phyloP scores from a whole-genome alignment of 73 alveolate species.

The Uronychia setigera region DNA sequence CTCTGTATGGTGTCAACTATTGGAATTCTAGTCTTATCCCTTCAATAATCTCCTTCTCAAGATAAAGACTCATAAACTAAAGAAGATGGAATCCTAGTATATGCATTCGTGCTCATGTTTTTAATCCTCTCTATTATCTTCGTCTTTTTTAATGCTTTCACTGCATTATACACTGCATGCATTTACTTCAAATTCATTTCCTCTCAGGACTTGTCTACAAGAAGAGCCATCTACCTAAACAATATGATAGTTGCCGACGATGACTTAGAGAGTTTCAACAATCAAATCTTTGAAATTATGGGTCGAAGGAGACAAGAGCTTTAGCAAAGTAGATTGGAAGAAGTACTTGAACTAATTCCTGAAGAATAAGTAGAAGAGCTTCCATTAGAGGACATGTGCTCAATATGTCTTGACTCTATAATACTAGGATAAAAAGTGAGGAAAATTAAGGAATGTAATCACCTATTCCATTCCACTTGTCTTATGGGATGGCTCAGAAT shows the following conservation, averaged over 20 bases:
- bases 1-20: neutral
- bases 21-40: neutral
- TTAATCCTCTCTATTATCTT: neutral
- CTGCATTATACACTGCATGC: neutral
- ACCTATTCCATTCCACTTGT: neutral
- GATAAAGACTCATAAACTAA: neutral
- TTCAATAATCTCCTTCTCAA: neutral
- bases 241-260: neutral
- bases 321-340: neutral
- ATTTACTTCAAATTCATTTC: neutral
- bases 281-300: neutral
- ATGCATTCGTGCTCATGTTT: neutral
- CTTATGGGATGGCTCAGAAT: neutral
- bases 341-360: neutral
- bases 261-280: neutral
- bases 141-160: neutral
- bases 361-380: neutral
- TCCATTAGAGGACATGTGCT: neutral
- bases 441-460: neutral
- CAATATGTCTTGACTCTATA: neutral
- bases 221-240: neutral
- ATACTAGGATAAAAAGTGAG: neutral
- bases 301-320: neutral
- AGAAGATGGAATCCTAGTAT: neutral
- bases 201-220: no score